Conservation (phyloP, 2,329 filamentous ascomycete species). For the Xylaria sp. region DNA sequence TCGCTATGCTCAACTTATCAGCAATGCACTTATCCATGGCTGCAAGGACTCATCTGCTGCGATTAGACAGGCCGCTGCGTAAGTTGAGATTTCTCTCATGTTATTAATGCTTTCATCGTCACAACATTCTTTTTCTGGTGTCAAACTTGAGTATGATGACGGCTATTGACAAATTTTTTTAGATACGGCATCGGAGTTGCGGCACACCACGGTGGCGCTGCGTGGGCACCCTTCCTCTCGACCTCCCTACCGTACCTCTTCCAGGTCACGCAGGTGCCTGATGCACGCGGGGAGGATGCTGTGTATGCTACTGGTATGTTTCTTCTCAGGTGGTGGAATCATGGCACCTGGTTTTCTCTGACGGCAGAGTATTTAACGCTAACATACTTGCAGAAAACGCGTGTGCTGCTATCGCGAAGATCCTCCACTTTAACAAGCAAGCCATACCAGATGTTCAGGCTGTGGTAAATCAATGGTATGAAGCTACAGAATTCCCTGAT, state of each 20-base stretch:
- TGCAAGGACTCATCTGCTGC: conserved; percentile 81
- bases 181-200: conserved; percentile 83
- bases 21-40: conserved; percentile 78
- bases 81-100: conserved; percentile 15
- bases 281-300: conserved; percentile 84
- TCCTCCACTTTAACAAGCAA: conserved; percentile 79
- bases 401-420: conserved; percentile 93
- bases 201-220: conserved; percentile 80
- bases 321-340: not conserved
- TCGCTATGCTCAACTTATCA: conserved; percentile 79
- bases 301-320: conserved; percentile 70
- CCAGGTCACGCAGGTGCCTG: conserved; percentile 72
- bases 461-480: conserved; percentile 65
- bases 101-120: not conserved
- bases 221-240: conserved; percentile 84
- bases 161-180: conserved; percentile 11
- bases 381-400: conserved; percentile 63
- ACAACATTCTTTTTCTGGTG: not conserved
- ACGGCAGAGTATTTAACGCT: conserved; percentile 1
- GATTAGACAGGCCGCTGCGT: conserved; percentile 91
- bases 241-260: conserved; percentile 77
- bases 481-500: not conserved
- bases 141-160: no score
- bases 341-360: not conserved
- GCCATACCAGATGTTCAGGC: conserved; percentile 72